phyloP scores from a whole-genome alignment of 805 yeast genomes.

The Yarrowia sp. region DNA sequence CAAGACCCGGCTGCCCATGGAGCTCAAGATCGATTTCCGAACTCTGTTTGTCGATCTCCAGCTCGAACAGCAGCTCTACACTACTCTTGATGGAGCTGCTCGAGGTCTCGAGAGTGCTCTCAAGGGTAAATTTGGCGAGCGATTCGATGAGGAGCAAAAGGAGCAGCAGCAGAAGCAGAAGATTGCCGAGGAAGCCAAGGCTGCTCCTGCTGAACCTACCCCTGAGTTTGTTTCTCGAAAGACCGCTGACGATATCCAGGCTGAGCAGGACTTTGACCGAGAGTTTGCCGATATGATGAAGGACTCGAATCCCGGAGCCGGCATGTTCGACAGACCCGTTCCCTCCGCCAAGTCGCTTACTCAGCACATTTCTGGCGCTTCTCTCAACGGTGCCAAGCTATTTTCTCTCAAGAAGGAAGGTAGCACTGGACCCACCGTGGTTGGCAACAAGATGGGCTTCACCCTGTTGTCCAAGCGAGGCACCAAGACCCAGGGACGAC shows the following conservation, averaged over 20 bases:
- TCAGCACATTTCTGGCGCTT: slow-evolving; percentile 24
- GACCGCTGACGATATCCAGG: slow-evolving; percentile 54
- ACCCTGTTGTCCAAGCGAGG: slow-evolving; percentile 64
- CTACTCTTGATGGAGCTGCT: slow-evolving; percentile 55
- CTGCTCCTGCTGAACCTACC: background rate
- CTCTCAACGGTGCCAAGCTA: slow-evolving; percentile 30
- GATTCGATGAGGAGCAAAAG: slow-evolving; percentile 49
- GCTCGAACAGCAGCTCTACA: slow-evolving; percentile 52
- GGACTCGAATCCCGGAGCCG: slow-evolving; percentile 52
- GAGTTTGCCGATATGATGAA: slow-evolving; percentile 61
- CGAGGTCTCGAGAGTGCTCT: slow-evolving; percentile 52
- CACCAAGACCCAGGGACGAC: slow-evolving; percentile 55
- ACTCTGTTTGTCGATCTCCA: slow-evolving; percentile 53
- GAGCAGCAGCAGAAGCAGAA: slow-evolving; percentile 43
- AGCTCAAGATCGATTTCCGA: slow-evolving; percentile 60
- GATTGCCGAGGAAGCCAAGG: slow-evolving; percentile 44
- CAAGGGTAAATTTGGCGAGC: slow-evolving; percentile 40
- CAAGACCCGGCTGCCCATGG: slow-evolving; percentile 69
- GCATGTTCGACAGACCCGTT: slow-evolving; percentile 48
- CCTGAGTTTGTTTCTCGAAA: slow-evolving; percentile 29
- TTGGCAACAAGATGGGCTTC: slow-evolving; percentile 53
- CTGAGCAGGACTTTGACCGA: slow-evolving; percentile 61
- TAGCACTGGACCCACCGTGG: slow-evolving; percentile 6
- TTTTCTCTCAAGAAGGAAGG: slow-evolving; percentile 31
- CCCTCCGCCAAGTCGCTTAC: slow-evolving; percentile 40